phyloP scores from a whole-genome alignment of 2,329 filamentous ascomycete genomes.

The Acephala macrosclerotiorum region DNA sequence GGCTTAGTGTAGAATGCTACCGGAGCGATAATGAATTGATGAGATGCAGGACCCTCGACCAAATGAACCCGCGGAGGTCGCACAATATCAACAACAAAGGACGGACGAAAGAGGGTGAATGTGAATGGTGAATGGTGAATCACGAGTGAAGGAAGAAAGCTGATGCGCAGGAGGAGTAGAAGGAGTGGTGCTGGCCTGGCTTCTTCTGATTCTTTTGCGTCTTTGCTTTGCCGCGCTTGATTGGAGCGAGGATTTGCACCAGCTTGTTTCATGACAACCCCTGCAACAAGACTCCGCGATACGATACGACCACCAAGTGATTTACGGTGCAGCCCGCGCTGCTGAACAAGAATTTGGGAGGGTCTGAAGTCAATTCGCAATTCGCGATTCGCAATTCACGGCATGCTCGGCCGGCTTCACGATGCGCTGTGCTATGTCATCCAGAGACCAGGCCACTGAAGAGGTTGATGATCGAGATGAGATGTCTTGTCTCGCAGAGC shows the following conservation, averaged over 20 bases:
- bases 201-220: background rate
- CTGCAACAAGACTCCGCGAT: background rate
- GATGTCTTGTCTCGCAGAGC: background rate
- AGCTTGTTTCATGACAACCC: background rate
- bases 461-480: background rate
- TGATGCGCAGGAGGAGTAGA: background rate
- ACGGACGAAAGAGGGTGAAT: background rate
- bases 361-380: background rate
- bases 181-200: background rate
- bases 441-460: background rate
- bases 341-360: background rate
- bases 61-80: background rate
- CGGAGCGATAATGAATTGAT: slow-evolving; percentile 13
- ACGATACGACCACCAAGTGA: slow-evolving; percentile 4
- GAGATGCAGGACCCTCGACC: background rate
- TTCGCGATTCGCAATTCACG: background rate
- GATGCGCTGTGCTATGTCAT: background rate
- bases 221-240: background rate
- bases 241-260: background rate
- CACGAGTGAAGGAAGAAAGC: background rate
- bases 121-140: background rate
- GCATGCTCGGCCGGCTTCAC: slow-evolving; percentile 1
- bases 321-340: background rate
- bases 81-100: slow-evolving; percentile 4
- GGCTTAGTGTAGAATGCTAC: slow-evolving; percentile 12